Evolutionary conservation across 2,329 filamentous ascomycete genomes (phyloP).

Genomic region (Chaetomiaceae sp.): DNA sequence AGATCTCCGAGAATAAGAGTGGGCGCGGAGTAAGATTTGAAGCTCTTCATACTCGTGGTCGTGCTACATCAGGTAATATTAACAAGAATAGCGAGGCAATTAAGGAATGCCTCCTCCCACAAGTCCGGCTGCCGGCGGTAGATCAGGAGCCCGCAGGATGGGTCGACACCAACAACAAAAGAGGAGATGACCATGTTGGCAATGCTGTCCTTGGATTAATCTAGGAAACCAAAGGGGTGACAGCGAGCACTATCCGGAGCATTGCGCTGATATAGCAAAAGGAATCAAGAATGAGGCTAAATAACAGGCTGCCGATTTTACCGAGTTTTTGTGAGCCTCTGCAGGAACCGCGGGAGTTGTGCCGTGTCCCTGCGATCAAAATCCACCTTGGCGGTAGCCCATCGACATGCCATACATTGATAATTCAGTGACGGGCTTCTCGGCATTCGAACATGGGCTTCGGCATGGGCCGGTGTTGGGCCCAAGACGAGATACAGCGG

Average conservation of each 20-base stretch:
- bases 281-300: slow-evolving; percentile 23
- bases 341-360: slow-evolving; percentile 21
- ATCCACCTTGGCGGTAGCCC: slow-evolving; percentile 24
- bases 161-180: background rate
- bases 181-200: background rate
- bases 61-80: too few relatives aligned
- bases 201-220: slow-evolving; percentile 15
- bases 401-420: slow-evolving; percentile 7
- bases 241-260: slow-evolving; percentile 23
- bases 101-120: background rate
- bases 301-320: slow-evolving; percentile 26
- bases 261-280: slow-evolving; percentile 16
- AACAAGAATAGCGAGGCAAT: too few relatives aligned
- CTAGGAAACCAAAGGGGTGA: slow-evolving; percentile 10
- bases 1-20: background rate
- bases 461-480: background rate
- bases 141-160: slow-evolving; percentile 15
- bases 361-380: slow-evolving; percentile 11
- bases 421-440: slow-evolving; percentile 6
- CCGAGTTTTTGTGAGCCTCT: slow-evolving; percentile 19
- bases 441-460: slow-evolving; percentile 14
- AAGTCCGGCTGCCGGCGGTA: slow-evolving; percentile 18
- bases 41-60: slow-evolving; percentile 2
- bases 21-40: slow-evolving; percentile 11
- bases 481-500: too few relatives aligned